These are phyloP conservation scores for Saccharum spontaneum DNA, from an alignment of 176 grass and related monocot species.

Conservation along the genomic window DNA sequence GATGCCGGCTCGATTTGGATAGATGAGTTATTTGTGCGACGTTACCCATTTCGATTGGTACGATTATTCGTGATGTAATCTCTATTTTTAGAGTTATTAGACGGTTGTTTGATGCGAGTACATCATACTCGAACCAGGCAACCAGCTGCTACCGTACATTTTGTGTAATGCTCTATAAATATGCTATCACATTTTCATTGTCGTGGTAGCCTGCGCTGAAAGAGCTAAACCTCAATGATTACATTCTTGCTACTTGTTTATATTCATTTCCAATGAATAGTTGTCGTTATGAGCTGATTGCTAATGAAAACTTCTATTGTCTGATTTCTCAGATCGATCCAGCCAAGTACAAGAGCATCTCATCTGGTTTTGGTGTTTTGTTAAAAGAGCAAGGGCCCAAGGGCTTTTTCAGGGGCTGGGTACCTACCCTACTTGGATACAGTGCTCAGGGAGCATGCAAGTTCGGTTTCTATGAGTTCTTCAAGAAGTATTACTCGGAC, in stretches of 20 bases:
- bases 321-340: conserved; percentile 63
- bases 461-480: conserved; percentile 76
- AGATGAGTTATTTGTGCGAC: not conserved
- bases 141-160: not conserved
- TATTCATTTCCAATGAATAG: not conserved
- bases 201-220: not conserved
- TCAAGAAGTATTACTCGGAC: conserved; percentile 80
- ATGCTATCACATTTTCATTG: not conserved
- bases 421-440: conserved; percentile 68
- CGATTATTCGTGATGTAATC: not conserved
- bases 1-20: not conserved
- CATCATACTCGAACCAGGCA: not conserved
- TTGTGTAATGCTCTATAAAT: not conserved
- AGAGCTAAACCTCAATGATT: not conserved
- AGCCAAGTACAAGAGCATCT: conserved; percentile 75
- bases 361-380: conserved; percentile 65
- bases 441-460: conserved; percentile 74
- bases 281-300: not conserved
- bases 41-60: not conserved
- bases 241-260: not conserved
- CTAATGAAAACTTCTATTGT: not conserved
- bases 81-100: not conserved
- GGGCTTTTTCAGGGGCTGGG: conserved; percentile 79
- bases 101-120: not conserved
- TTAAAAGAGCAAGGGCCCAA: conserved; percentile 76